Percentiles rank a stretch among this genome's conserved stretches.
Conservation (phyloP, 768 basidiomycete species). For the Naganishia onofrii region DNA sequence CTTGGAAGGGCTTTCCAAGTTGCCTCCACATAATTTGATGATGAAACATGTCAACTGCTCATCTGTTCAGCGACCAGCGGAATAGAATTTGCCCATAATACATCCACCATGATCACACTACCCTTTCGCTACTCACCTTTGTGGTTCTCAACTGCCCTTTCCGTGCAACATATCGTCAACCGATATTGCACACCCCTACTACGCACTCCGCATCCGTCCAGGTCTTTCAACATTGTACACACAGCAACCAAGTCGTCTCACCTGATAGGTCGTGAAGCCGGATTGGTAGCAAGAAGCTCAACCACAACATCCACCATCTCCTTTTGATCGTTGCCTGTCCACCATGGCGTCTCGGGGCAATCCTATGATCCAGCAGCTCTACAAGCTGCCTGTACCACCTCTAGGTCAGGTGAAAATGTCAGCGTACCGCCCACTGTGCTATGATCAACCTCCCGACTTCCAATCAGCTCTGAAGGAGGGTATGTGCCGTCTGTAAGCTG, state of each 20-base stretch:
- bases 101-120: too few relatives aligned
- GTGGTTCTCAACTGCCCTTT: neutral
- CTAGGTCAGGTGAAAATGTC: constrained; percentile 17
- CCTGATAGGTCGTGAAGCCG: neutral
- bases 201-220: neutral
- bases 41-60: too few relatives aligned
- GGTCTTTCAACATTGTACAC: neutral
- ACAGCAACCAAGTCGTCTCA: neutral
- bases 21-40: too few relatives aligned
- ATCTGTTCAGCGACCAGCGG: too few relatives aligned
- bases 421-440: constrained; percentile 8
- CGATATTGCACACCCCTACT: neutral
- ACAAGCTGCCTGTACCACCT: constrained; percentile 13
- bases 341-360: constrained; percentile 21
- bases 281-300: neutral
- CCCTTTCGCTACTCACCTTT: too few relatives aligned
- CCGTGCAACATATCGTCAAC: neutral
- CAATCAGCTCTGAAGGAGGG: constrained; percentile 9
- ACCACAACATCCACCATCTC: neutral
- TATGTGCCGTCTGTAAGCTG: neutral
- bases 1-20: too few relatives aligned
- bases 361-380: constrained; percentile 21
- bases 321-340: neutral
- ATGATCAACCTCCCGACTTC: constrained; percentile 20
- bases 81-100: too few relatives aligned